These are phyloP conservation scores for Ogataea trehaloabstinens DNA, from an alignment of 805 yeast species.

Conservation along the genomic window DNA sequence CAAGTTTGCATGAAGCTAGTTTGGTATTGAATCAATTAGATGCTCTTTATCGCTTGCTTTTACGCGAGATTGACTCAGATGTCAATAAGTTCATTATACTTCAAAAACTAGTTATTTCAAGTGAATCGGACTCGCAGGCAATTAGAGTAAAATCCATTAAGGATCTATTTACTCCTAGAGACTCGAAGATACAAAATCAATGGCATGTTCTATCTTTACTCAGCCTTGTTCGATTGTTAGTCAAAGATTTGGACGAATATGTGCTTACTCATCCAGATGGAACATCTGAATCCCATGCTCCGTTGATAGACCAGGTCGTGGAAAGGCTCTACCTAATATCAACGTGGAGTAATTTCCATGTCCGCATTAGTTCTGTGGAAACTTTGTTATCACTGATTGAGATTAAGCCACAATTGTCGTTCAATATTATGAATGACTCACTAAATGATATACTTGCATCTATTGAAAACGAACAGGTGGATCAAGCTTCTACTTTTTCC, in stretches of 20 bases:
- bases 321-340: conserved; percentile 36
- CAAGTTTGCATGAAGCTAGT: conserved; percentile 19
- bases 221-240: conserved; percentile 27
- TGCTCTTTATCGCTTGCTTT: conserved; percentile 26
- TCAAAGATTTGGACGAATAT: conserved; percentile 31
- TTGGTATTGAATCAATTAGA: conserved; percentile 28
- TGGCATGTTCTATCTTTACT: conserved; percentile 29
- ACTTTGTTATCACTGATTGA: conserved; percentile 33
- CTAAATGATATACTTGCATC: conserved; percentile 34
- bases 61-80: conserved; percentile 33
- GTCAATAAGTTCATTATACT: conserved; percentile 32
- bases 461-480: conserved; percentile 32
- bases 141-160: conserved; percentile 21
- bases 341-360: conserved; percentile 36
- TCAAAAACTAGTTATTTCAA: conserved; percentile 24
- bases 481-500: conserved; percentile 21
- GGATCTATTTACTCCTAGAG: conserved; percentile 12
- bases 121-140: conserved; percentile 10
- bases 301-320: conserved; percentile 32
- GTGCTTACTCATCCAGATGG: conserved; percentile 31
- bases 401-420: conserved; percentile 32
- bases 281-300: conserved; percentile 23
- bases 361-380: conserved; percentile 42
- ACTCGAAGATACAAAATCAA: conserved; percentile 15
- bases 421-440: conserved; percentile 32